Evolutionary conservation across 139 green algal species (phyloP).

Genomic region (Volvox africanus): DNA sequence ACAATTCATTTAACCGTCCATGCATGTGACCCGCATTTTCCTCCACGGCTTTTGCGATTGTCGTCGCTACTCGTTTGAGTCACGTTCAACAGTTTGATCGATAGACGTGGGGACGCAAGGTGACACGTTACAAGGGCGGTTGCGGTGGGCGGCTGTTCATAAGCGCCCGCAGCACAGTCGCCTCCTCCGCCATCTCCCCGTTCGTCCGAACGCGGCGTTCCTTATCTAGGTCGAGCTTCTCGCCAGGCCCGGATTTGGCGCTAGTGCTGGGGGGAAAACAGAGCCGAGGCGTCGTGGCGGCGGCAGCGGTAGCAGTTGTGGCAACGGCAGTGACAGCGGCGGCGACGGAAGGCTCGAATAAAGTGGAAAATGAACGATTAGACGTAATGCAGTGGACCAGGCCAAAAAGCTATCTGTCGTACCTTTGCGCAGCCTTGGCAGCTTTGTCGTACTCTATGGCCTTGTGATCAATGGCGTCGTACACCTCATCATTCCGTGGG

Average conservation of each 20-base stretch:
- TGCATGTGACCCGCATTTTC: no score
- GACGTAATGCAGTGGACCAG: not conserved
- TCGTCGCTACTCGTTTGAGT: no score
- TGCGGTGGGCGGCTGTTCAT: conserved; percentile 30
- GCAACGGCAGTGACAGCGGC: not conserved
- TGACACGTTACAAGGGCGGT: no score
- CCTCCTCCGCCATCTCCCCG: conserved; percentile 91
- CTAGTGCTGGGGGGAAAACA: not conserved
- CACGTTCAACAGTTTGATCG: no score
- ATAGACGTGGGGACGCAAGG: no score
- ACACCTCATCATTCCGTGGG: conserved; percentile 91
- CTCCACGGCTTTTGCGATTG: no score
- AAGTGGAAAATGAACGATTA: no score
- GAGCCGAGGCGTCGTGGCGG: not conserved
- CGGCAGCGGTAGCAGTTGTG: no score
- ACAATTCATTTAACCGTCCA: no score
- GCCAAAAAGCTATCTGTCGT: not conserved
- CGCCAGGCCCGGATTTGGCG: not conserved
- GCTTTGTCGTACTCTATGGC: not conserved
- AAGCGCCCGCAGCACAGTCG: conserved; percentile 67
- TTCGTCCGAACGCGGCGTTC: conserved; percentile 76
- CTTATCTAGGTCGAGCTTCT: conserved; percentile 82
- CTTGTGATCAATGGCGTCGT: conserved; percentile 63
- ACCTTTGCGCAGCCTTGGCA: not conserved
- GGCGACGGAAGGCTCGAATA: not conserved